Percentiles rank a stretch among this genome's conserved stretches.
Conservation (phyloP, 1,139 yeast species). For the Geotrichum klebahnii region DNA sequence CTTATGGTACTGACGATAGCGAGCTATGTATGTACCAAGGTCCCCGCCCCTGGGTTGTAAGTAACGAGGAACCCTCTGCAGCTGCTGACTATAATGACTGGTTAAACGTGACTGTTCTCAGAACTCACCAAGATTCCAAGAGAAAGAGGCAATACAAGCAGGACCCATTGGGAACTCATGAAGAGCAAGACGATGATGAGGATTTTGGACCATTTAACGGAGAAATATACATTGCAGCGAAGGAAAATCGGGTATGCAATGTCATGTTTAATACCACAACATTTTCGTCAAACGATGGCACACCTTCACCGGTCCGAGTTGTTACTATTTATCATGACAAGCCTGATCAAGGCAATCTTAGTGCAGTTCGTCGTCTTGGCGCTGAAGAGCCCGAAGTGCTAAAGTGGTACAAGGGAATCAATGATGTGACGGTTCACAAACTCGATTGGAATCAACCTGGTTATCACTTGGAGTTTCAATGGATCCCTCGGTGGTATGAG, state of each 20-base stretch:
- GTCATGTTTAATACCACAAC: conserved; percentile 52
- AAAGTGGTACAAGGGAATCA: conserved; percentile 49
- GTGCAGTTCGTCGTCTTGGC: conserved; percentile 22
- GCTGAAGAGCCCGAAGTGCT: conserved; percentile 24
- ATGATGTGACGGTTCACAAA: conserved; percentile 58
- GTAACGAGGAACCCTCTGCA: conserved; percentile 36
- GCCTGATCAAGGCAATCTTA: conserved; percentile 9
- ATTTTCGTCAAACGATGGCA: conserved; percentile 35
- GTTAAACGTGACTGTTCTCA: conserved; percentile 48
- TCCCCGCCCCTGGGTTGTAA: conserved; percentile 51
- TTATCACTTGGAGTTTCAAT: conserved; percentile 64
- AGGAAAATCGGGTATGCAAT: conserved; percentile 61
- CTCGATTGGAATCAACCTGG: conserved; percentile 52
- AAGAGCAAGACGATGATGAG: conserved; percentile 23
- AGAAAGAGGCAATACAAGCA: conserved; percentile 4
- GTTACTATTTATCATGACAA: conserved; percentile 48
- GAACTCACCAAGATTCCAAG: conserved; percentile 5
- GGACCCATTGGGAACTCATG: conserved; percentile 28
- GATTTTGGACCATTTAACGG: conserved; percentile 63
- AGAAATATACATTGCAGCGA: conserved; percentile 54
- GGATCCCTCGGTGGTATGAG: conserved; percentile 68
- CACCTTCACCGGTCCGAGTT: conserved; percentile 57
- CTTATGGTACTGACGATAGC: conserved; percentile 42
- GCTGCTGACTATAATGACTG: conserved; percentile 44
- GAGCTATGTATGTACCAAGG: conserved; percentile 54